Percentiles rank a stretch among this genome's conserved stretches.
Evolutionary conservation across 2,329 filamentous ascomycete species (phyloP).

Genomic region (Colletotrichum godetiae): DNA sequence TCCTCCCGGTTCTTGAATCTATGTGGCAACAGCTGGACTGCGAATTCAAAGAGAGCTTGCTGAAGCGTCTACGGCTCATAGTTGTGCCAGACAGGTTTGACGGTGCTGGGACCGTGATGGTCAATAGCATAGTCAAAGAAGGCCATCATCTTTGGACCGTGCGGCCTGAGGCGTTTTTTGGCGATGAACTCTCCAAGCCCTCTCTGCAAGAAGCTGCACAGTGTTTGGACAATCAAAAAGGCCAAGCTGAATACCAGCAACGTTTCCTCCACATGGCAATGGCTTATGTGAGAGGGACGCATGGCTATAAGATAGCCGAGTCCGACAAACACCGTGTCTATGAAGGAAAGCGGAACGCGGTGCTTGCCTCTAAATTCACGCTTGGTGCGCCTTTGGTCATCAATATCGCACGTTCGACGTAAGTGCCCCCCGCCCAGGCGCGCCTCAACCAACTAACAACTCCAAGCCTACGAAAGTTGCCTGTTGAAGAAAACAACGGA

Average conservation of each 20-base stretch:
- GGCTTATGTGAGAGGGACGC: not conserved
- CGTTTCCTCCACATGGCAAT: not conserved
- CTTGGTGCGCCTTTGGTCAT: not conserved
- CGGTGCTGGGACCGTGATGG: not conserved
- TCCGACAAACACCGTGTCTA: not conserved
- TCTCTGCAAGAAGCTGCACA: not conserved
- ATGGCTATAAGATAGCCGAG: not conserved
- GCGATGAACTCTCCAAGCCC: no score
- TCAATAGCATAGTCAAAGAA: no score
- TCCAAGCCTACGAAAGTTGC: not conserved
- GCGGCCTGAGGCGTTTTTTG: no score
- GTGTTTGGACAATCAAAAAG: not conserved
- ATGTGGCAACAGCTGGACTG: not conserved
- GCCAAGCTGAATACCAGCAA: not conserved
- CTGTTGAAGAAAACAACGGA: not conserved
- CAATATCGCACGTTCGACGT: not conserved
- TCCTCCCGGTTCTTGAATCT: not conserved
- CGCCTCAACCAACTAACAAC: not conserved
- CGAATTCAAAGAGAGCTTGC: not conserved
- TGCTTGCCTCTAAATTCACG: not conserved
- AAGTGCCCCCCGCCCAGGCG: not conserved
- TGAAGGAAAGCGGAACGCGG: not conserved
- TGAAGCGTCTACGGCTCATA: not conserved
- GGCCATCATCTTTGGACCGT: no score
- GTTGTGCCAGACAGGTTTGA: not conserved